Conservation (phyloP, 108 stramenopile species). For the Schizochytrium sp. region DNA sequence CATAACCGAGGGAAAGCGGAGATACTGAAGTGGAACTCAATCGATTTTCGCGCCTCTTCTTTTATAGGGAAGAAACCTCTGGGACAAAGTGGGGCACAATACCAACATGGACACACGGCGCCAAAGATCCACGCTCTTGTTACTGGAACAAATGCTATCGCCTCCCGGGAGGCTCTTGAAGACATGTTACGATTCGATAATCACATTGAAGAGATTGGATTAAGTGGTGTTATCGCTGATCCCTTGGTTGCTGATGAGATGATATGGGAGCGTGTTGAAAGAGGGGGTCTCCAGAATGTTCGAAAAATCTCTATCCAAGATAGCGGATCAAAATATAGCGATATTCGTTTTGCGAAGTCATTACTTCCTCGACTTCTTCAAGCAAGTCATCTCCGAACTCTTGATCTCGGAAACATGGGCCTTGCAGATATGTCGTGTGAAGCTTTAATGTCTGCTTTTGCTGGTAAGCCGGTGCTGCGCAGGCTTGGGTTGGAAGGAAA, state of each 20-base stretch:
- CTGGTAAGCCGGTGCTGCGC: background rate
- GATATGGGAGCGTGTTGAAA: conserved; percentile 28
- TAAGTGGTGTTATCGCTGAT: background rate
- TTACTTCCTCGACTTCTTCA: background rate
- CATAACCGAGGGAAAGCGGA: no score
- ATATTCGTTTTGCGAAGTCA: background rate
- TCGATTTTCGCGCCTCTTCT: no score
- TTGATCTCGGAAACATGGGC: background rate
- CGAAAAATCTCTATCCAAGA: background rate
- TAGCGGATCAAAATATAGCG: background rate
- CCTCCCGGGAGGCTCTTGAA: no score
- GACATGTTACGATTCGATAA: no score
- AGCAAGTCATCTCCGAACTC: background rate
- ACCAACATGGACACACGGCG: no score
- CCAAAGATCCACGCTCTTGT: no score
- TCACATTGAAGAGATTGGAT: background rate
- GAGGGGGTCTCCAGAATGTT: background rate
- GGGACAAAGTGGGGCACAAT: no score
- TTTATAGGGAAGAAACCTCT: no score
- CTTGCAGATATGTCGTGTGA: background rate
- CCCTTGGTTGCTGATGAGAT: background rate
- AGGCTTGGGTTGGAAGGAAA: background rate
- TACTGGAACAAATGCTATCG: no score
- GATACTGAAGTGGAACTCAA: no score
- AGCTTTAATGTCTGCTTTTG: background rate